Base-by-base conservation (phyloP, 805 yeast genomes). In the Starmerella gropengiesseri region DNA sequence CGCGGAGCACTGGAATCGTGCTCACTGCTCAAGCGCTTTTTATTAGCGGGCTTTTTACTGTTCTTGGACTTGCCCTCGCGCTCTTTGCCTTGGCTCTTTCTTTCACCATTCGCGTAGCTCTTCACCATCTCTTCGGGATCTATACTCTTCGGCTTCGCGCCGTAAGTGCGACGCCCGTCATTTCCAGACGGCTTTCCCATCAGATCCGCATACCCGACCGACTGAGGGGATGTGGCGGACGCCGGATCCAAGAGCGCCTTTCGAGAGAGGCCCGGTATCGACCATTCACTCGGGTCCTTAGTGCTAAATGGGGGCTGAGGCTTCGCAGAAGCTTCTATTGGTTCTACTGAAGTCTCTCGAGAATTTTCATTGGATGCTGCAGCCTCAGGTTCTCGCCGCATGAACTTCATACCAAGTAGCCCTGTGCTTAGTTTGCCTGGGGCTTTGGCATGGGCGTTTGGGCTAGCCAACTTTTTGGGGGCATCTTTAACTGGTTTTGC, bases 361-460 rank as follows among this genome's bases (percentile, higher is more conserved):
- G n/a, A n/a, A n/a, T n/a, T n/a, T n/a, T n/a, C n/a, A n/a, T n/a
- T n/a, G 2, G 13, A 32, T 13, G 20, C 14, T 13, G 6, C 32
- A 2, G 27, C n/a, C 18, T 31, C 40, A 13, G 22, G 22, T 38
- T 40, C 38, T n/a, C n/a, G n/a, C 31, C 44, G 49, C 58, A 55
- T 55, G 47, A 55, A 55, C 37, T 54, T 55, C 58, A 55, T 55
- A 19, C 49, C 49, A 30, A 55, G 39, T 8, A 55, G 40, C 18
- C 53, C 50, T 6, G 56, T 46, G 35, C 57, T 53, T 19, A 55
- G 45, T 37, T 43, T 39, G 3, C 51, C 27, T 25, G 45, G 36
- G 17, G 11, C 21, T 19, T 30, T 30, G 7, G 19, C 27, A 8
- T 23, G 27, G 27, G 11, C 27, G 27, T 7, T 7, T 12, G 12